Conservation (phyloP, 2,329 filamentous ascomycete genomes). For the Pseudocercospora macadamiae region DNA sequence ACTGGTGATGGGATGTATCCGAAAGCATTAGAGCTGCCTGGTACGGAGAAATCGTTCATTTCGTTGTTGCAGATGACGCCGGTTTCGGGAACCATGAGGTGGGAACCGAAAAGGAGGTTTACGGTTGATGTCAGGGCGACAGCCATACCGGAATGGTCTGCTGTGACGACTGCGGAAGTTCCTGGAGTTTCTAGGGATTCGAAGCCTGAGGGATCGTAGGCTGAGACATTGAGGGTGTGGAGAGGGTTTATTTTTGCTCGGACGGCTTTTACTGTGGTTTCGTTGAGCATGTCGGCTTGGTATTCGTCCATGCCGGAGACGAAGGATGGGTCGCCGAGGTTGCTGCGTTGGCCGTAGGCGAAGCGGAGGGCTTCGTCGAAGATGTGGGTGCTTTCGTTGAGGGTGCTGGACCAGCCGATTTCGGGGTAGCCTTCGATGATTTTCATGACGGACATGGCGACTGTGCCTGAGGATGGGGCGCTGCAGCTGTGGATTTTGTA, state of each 20-base stretch:
- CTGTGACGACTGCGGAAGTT: constrained; percentile 72
- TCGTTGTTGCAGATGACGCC: constrained; percentile 73
- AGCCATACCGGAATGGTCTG: constrained; percentile 73
- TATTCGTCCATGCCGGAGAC: constrained; percentile 65
- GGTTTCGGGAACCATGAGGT: constrained; percentile 76
- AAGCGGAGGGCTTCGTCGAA: constrained; percentile 89
- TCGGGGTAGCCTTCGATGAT: constrained; percentile 75
- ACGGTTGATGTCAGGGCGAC: constrained; percentile 84
- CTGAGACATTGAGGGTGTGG: constrained; percentile 69
- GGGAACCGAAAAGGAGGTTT: constrained; percentile 82
- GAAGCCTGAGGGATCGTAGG: constrained; percentile 71
- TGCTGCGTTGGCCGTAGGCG: constrained; percentile 74
- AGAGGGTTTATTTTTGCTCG: constrained; percentile 71
- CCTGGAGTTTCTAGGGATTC: constrained; percentile 72
- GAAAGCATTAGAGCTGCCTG: constrained; percentile 75
- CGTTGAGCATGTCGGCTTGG: constrained; percentile 69
- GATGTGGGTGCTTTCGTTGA: constrained; percentile 76
- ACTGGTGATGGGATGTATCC: constrained; percentile 77
- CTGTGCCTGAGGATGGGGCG: constrained; percentile 76
- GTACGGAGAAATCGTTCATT: constrained; percentile 80
- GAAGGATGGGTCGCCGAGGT: constrained; percentile 81
- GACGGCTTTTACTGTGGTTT: constrained; percentile 61
- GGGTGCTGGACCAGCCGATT: constrained; percentile 59
- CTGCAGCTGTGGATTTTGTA: constrained; percentile 70
- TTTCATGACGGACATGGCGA: constrained; percentile 77